Conservation (phyloP, 352 stramenopile genomes). For the Phytophthora parvispora region DNA sequence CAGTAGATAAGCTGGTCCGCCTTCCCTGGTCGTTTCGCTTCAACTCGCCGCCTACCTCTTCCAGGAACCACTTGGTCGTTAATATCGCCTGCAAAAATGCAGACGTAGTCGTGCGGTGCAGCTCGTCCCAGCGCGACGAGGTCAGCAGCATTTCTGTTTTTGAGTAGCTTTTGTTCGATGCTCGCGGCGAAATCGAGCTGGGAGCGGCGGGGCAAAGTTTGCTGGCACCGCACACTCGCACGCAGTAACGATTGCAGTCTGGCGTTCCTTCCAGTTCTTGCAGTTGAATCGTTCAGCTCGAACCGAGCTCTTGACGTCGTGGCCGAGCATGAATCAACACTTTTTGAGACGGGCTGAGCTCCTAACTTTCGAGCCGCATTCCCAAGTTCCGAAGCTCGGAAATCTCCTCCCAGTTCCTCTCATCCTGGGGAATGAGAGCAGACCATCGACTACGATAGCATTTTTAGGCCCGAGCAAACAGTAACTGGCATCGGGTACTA, state of each 20-base stretch:
- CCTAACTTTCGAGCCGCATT: no score
- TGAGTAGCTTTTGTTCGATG: not conserved
- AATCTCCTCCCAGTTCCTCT: not conserved
- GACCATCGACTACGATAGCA: not conserved
- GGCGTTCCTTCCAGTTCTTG: not conserved
- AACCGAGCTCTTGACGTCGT: not conserved
- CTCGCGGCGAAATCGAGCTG: constrained; percentile 1
- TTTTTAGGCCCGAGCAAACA: not conserved
- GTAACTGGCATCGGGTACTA: not conserved
- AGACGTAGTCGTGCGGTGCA: not conserved
- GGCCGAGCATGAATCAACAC: constrained; percentile 15
- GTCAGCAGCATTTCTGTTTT: not conserved
- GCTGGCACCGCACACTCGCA: not conserved
- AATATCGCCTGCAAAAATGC: no score
- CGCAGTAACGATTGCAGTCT: not conserved
- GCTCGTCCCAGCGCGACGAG: constrained; percentile 2
- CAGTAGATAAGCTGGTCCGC: not conserved
- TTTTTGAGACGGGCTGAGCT: constrained; percentile 5
- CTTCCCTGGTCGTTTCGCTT: constrained; percentile 7
- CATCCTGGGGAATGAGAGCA: not conserved
- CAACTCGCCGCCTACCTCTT: no score
- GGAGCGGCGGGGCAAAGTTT: not conserved
- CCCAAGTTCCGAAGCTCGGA: not conserved
- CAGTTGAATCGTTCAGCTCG: not conserved
- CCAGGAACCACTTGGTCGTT: not conserved